Evolutionary conservation across 805 yeast species (phyloP).

Genomic region (Pichia paraexigua): DNA sequence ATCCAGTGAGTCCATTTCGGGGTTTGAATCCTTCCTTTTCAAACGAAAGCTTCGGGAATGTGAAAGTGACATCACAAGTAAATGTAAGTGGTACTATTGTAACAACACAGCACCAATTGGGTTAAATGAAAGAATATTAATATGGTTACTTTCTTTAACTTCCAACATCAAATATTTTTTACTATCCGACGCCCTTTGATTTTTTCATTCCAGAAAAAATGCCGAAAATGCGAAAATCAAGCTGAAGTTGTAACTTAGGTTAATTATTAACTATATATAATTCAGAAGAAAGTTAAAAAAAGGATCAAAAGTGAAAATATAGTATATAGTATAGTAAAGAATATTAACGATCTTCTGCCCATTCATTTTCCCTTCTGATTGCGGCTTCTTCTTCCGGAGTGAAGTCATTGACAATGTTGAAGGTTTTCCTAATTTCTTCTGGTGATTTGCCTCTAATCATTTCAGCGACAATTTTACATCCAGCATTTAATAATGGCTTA

Average conservation of each 20-base stretch:
- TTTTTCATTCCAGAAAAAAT: too few relatives aligned
- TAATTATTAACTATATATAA: too few relatives aligned
- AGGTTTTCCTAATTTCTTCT: conserved; percentile 71
- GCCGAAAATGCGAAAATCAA: background rate
- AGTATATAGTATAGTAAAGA: background rate
- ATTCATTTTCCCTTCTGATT: conserved; percentile 77
- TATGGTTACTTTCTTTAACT: background rate
- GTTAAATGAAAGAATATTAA: background rate
- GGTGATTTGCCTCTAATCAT: conserved; percentile 77
- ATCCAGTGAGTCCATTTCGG: background rate
- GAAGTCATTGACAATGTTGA: conserved; percentile 75
- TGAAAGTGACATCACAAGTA: background rate
- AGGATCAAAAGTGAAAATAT: background rate
- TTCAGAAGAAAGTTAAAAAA: background rate
- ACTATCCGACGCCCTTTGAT: background rate
- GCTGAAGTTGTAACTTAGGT: background rate
- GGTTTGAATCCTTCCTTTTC: conserved; percentile 1
- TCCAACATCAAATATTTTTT: background rate
- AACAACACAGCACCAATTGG: background rate
- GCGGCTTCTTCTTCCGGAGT: conserved; percentile 86
- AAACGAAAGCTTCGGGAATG: conserved; percentile 3
- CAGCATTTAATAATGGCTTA: conserved; percentile 66
- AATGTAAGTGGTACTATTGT: background rate
- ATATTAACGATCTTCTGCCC: conserved; percentile 75
- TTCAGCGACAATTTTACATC: conserved; percentile 76